Evolutionary conservation across 2,329 filamentous ascomycete species (phyloP), one percentile per base, ranked within the genome.

Genomic region (Colletotrichum abscissum): DNA sequence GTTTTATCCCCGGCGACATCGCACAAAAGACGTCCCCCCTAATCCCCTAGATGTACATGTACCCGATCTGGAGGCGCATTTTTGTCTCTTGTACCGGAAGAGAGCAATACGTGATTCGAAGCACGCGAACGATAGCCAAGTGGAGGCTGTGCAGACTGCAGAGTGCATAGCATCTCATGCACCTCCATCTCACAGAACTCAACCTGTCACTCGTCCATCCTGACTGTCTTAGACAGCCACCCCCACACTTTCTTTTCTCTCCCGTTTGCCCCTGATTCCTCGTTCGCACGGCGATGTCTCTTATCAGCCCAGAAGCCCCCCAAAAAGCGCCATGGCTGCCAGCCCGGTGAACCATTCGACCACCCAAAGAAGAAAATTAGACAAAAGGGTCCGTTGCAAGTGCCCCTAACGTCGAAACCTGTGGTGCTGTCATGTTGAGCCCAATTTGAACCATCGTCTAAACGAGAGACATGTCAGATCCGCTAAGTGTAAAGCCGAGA

Each of bases 171-270:
- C 42, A 49, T 49, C 42, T 49, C 42, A 42, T 64, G 49, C 62
- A 35, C 30, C 49, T 42, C 60, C n/a, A 24, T 63, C n/a, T 33
- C 28, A 22, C 19, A 49, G 42, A 49, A 49, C 42, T 49, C 60
- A 30, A 12, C 42, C 19, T 22, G n/a, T 55, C 62, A 49, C 26
- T 38, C 49, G 9, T 16, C 22, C 4, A 28, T n/a, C 42, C 28
- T 35, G 7, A 38, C 9, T 49, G 24, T 56, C 49, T 38, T 9
- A 38, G 49, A 55, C 30, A 56, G 62, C 33, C 62, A 38, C 46
- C 49, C 46, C 30, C 30, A 12, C 62, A 12, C 30, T 64, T 56
- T 64, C 62, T 64, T 64, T 63, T 64, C 49, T 28, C 30, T 52
- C 16, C 30, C 22, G 33, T 42, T 33, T 35, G 24, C n/a, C 35